Evolutionary conservation across 2,329 filamentous ascomycete genomes (phyloP).

Genomic region (Hortaea werneckii): DNA sequence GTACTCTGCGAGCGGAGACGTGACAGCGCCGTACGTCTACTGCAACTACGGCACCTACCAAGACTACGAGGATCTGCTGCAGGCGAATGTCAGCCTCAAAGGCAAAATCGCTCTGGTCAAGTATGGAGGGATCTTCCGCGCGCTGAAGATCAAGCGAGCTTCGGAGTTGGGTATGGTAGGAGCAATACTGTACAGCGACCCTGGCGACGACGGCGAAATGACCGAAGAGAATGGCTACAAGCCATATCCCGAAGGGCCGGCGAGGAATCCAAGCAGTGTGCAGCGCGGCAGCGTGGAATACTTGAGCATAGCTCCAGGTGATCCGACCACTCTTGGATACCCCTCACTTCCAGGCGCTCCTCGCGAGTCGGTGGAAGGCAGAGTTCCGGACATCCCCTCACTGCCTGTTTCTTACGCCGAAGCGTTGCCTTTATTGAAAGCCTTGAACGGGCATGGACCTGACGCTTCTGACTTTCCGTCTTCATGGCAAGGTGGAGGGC

Average conservation of each 20-base stretch:
- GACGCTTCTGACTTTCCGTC: constrained; percentile 63
- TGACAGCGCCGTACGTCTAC: constrained; percentile 76
- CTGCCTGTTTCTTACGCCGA: constrained; percentile 83
- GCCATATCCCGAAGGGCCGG: constrained; percentile 75
- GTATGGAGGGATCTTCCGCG: constrained; percentile 80
- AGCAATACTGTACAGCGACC: constrained; percentile 76
- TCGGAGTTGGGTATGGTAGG: constrained; percentile 85
- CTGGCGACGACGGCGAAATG: constrained; percentile 73
- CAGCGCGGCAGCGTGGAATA: constrained; percentile 76
- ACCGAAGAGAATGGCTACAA: constrained; percentile 73
- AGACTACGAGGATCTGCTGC: constrained; percentile 73
- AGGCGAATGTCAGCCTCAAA: constrained; percentile 62
- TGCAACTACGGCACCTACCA: constrained; percentile 83
- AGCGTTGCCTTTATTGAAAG: constrained; percentile 75
- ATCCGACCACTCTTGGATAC: constrained; percentile 90
- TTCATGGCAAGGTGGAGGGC: constrained; percentile 56
- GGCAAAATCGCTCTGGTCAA: constrained; percentile 82
- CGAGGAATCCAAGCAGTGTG: constrained; percentile 77
- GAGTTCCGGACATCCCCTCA: constrained; percentile 78
- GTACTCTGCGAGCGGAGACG: constrained; percentile 86
- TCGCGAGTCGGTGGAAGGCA: constrained; percentile 57
- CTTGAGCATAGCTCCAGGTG: constrained; percentile 47
- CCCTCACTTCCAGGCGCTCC: constrained; percentile 83
- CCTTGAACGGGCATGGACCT: constrained; percentile 81
- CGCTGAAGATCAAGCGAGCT: constrained; percentile 84